Evolutionary conservation across 768 basidiomycete genomes (phyloP).

Genomic region (Exidia glandulosa): DNA sequence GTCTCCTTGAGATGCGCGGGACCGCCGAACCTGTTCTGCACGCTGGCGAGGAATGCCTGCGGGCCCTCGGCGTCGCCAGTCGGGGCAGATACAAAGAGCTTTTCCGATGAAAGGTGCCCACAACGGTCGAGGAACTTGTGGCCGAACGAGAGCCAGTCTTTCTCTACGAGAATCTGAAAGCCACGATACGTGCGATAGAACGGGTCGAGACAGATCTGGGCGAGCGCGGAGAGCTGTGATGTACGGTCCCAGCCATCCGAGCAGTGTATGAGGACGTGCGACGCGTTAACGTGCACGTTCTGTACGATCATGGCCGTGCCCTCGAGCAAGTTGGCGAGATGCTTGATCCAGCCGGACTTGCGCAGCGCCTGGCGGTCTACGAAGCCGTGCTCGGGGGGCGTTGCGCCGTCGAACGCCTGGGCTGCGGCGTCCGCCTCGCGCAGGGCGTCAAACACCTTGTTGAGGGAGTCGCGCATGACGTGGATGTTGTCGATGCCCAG

Average conservation of each 20-base stretch:
- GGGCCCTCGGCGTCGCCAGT: conserved; percentile 62
- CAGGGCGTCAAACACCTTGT: conserved; percentile 73
- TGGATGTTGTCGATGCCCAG: conserved; percentile 98
- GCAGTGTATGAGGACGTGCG: conserved; percentile 96
- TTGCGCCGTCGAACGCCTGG: conserved; percentile 43
- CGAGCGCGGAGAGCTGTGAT: conserved; percentile 79
- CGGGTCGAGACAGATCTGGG: conserved; percentile 91
- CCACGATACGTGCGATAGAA: conserved; percentile 91
- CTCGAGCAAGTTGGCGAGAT: conserved; percentile 81
- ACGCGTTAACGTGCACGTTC: conserved; percentile 92
- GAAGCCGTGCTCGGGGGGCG: conserved; percentile 1
- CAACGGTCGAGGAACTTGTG: conserved; percentile 93
- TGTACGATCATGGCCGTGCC: conserved; percentile 77
- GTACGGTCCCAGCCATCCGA: conserved; percentile 99
- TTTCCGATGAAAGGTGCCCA: conserved; percentile 91
- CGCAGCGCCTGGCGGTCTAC: conserved; percentile 68
- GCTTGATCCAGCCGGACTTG: conserved; percentile 89
- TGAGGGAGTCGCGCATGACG: conserved; percentile 88
- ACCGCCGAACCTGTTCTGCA: conserved; percentile 82
- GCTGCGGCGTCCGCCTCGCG: conserved; percentile 67
- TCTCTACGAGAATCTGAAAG: conserved; percentile 87
- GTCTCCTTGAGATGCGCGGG: conserved; percentile 88
- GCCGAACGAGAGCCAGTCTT: conserved; percentile 95
- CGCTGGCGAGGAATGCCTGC: conserved; percentile 82
- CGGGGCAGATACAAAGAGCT: conserved; percentile 68